Percentiles rank a stretch among this genome's conserved stretches.
Evolutionary conservation across 1,284 basidiomycete species (phyloP).

Genomic region (Ceratobasidium sp.): DNA sequence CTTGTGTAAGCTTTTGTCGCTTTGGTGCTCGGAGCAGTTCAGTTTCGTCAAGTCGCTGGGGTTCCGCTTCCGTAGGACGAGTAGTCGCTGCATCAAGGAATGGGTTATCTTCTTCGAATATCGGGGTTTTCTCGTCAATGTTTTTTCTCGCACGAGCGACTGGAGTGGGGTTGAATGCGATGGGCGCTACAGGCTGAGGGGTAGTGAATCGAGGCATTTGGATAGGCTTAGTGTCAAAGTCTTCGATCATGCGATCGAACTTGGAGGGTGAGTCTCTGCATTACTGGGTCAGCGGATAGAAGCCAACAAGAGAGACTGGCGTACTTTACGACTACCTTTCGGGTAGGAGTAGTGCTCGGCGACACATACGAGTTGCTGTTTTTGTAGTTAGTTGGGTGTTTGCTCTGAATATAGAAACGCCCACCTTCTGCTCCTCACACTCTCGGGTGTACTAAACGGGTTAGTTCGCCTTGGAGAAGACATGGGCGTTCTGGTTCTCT

Average conservation of each 20-base stretch:
- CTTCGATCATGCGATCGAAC: conserved; percentile 39
- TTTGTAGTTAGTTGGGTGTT: not conserved
- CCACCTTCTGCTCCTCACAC: conserved; percentile 17
- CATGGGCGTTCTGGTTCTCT: conserved; percentile 13
- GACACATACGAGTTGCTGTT: conserved; percentile 6
- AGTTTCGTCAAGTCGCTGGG: conserved; percentile 1
- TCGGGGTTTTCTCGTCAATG: conserved; percentile 14
- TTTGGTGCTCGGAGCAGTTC: not conserved
- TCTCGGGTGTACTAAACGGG: conserved; percentile 22
- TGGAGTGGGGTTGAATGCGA: not conserved
- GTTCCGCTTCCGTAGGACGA: not conserved
- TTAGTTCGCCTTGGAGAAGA: conserved; percentile 4
- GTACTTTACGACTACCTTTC: conserved; percentile 21
- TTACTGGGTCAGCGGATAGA: not conserved
- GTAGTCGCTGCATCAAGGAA: conserved; percentile 1
- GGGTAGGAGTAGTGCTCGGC: conserved; percentile 12
- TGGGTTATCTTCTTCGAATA: conserved; percentile 34
- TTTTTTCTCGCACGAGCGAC: conserved; percentile 3
- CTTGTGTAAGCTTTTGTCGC: conserved; percentile 11
- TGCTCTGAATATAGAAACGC: not conserved
- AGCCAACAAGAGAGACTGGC: not conserved
- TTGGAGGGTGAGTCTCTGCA: conserved; percentile 29
- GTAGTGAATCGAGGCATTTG: conserved; percentile 47
- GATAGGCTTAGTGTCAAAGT: conserved; percentile 49
- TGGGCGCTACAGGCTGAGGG: not conserved